Conservation (phyloP, 2,329 filamentous ascomycete species). For the Fusarium sp. region DNA sequence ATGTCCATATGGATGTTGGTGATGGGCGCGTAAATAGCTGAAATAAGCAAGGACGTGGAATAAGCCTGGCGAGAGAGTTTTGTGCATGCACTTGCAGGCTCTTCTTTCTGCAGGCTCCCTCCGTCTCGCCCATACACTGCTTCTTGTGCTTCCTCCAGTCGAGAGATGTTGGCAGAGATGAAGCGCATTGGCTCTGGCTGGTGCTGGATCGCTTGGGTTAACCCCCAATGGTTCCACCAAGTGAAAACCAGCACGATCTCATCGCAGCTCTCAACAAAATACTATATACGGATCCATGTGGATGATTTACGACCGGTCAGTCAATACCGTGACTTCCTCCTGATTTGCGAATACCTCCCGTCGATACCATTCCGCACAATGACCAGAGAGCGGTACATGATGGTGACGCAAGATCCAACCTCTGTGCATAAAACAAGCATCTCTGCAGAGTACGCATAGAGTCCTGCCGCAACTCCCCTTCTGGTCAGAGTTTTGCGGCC, state of each 20-base stretch:
- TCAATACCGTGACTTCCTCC: slow-evolving; percentile 22
- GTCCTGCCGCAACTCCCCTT: background rate
- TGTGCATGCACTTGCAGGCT: slow-evolving; percentile 46
- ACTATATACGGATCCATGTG: slow-evolving; percentile 53
- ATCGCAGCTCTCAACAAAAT: slow-evolving; percentile 35
- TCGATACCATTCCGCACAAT: background rate
- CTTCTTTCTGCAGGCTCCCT: slow-evolving; percentile 17
- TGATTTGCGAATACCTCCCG: slow-evolving; percentile 12
- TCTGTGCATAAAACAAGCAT: background rate
- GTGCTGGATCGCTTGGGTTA: slow-evolving; percentile 37
- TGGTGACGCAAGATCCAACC: background rate
- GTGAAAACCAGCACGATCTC: slow-evolving; percentile 27
- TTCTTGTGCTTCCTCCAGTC: slow-evolving; percentile 17
- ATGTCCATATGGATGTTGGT: slow-evolving; percentile 7
- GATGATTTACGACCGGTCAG: slow-evolving; percentile 50
- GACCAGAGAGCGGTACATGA: background rate
- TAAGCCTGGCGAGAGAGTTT: slow-evolving; percentile 20
- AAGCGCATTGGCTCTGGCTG: slow-evolving; percentile 32
- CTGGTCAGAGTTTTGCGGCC: slow-evolving; percentile 1
- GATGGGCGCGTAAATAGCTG: slow-evolving; percentile 17
- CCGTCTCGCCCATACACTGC: slow-evolving; percentile 8
- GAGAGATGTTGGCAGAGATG: slow-evolving; percentile 27
- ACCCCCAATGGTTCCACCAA: slow-evolving; percentile 39
- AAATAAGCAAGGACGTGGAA: slow-evolving; percentile 13
- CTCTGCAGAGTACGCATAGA: background rate